phyloP scores from a whole-genome alignment of 306 rosid genomes.

The Cyclanthera cordifolia region DNA sequence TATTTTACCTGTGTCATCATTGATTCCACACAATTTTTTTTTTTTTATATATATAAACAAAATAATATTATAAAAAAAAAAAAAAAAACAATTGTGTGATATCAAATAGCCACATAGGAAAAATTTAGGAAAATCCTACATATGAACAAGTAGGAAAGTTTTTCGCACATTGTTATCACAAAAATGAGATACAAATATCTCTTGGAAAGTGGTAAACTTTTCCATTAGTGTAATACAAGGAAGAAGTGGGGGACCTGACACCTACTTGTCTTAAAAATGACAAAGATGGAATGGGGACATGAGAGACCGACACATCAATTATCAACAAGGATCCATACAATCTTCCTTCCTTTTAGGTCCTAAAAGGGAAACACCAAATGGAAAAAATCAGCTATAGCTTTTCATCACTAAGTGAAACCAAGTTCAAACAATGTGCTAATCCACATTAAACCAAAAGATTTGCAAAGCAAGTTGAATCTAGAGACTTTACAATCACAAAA shows the following conservation, averaged over 20 bases:
- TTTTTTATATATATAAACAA: too few species aligned
- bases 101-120: too few species aligned
- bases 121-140: too few species aligned
- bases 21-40: too few species aligned
- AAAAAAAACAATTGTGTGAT: too few species aligned
- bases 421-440: background rate
- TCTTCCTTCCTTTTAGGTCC: background rate
- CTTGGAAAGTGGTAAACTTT: too few species aligned
- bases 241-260: background rate
- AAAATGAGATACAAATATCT: too few species aligned
- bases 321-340: background rate
- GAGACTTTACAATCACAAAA: slow-evolving; percentile 13
- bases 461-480: background rate
- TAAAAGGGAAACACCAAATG: background rate
- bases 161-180: too few species aligned
- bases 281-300: background rate
- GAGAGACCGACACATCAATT: background rate
- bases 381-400: background rate
- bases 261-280: background rate
- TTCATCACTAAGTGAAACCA: background rate
- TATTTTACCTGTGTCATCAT: too few species aligned
- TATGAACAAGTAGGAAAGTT: too few species aligned
- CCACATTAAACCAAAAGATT: background rate
- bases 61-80: too few species aligned
- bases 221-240: too few species aligned